These are phyloP conservation scores for Hypoxylon sp. DNA, from an alignment of 2,329 filamentous ascomycete genomes.

Conservation along the genomic window DNA sequence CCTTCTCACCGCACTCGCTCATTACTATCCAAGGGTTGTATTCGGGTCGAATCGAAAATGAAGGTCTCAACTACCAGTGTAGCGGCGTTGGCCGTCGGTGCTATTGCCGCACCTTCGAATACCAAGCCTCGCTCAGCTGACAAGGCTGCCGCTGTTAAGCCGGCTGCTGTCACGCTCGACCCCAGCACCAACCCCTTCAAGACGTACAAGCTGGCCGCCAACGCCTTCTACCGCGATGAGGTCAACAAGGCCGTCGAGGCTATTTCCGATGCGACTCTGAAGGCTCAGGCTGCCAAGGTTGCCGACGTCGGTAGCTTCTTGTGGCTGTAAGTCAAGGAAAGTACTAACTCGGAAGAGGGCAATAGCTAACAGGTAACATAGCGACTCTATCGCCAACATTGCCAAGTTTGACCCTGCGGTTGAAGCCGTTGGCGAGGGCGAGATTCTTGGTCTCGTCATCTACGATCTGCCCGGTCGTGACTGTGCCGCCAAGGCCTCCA, in stretches of 20 bases:
- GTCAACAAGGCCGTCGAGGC: constrained; percentile 49
- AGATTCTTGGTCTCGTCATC: constrained; percentile 64
- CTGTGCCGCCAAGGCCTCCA: constrained; percentile 71
- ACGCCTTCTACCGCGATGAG: constrained; percentile 53
- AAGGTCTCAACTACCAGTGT: constrained; percentile 51
- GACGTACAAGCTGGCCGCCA: constrained; percentile 53
- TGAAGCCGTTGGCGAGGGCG: constrained; percentile 59
- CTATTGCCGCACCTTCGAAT: constrained; percentile 51
- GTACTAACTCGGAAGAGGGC: neutral
- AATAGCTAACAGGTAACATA: constrained; percentile 46
- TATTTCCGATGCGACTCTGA: constrained; percentile 64
- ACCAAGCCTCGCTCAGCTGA: constrained; percentile 35
- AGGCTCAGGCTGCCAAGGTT: constrained; percentile 66
- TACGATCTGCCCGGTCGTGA: constrained; percentile 73
- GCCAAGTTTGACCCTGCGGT: constrained; percentile 65
- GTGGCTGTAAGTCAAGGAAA: constrained; percentile 63
- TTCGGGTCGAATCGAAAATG: constrained; percentile 50
- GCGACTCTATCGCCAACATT: constrained; percentile 67
- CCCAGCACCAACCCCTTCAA: constrained; percentile 53
- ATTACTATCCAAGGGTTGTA: constrained; percentile 44
- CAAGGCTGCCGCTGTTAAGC: constrained; percentile 47
- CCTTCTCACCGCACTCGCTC: constrained; percentile 46
- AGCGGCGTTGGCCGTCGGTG: constrained; percentile 51
- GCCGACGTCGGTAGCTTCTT: constrained; percentile 69
- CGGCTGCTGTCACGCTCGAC: constrained; percentile 52